phyloP scores from a whole-genome alignment of 345 rosid species.

The Turritis glabra region DNA sequence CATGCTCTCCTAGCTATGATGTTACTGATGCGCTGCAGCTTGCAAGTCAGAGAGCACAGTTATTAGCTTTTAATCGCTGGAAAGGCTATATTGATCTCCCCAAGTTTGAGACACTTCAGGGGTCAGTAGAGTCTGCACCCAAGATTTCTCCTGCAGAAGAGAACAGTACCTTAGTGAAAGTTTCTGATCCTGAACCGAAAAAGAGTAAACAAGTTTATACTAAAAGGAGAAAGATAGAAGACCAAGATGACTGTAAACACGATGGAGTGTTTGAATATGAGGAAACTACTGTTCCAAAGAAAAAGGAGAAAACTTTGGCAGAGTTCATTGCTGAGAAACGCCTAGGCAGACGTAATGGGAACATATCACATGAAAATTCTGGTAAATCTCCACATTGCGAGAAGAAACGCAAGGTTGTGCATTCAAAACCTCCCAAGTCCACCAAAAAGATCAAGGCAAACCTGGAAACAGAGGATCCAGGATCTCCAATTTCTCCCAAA shows the following conservation, averaged over 20 bases:
- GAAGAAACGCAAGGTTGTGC: slow-evolving; percentile 48
- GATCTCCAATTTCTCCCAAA: slow-evolving; percentile 31
- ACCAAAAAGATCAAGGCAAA: slow-evolving; percentile 32
- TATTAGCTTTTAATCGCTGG: slow-evolving; percentile 67
- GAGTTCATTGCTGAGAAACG: slow-evolving; percentile 53
- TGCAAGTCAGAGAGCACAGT: slow-evolving; percentile 48
- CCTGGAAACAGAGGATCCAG: slow-evolving; percentile 29
- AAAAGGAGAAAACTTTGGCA: slow-evolving; percentile 65
- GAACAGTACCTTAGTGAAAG: slow-evolving; percentile 23
- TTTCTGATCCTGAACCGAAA: slow-evolving; percentile 30
- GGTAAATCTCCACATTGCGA: slow-evolving; percentile 25
- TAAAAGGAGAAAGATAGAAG: slow-evolving; percentile 39
- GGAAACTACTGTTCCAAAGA: slow-evolving; percentile 28
- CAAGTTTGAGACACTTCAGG: slow-evolving; percentile 47
- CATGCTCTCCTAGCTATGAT: slow-evolving; percentile 39
- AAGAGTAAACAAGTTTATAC: slow-evolving; percentile 34
- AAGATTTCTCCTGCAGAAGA: slow-evolving; percentile 40
- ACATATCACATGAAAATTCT: slow-evolving; percentile 28
- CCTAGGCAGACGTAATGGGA: slow-evolving; percentile 37
- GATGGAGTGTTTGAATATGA: slow-evolving; percentile 44
- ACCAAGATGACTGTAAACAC: slow-evolving; percentile 29
- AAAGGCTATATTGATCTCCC: slow-evolving; percentile 65
- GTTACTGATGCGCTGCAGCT: slow-evolving; percentile 53
- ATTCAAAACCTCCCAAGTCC: slow-evolving; percentile 32
- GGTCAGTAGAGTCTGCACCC: slow-evolving; percentile 49